Evolutionary conservation across 2,329 filamentous ascomycete genomes (phyloP).

Genomic region (Phialemonium atrogriseum): DNA sequence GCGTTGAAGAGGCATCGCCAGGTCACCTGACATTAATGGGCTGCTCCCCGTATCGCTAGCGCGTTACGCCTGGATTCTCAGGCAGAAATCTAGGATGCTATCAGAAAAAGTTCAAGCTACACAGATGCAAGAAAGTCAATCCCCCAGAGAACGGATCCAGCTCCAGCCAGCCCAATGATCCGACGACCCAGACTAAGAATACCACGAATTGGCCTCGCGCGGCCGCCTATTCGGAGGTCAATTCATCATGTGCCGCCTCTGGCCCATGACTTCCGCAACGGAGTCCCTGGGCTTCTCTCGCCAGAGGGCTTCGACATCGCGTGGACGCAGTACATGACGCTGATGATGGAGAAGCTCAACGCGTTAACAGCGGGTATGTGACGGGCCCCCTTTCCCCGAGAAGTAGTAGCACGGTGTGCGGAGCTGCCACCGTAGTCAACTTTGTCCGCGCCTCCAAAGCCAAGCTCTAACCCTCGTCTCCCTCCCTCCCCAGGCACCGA

Average conservation of each 20-base stretch:
- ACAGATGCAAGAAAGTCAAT: background rate
- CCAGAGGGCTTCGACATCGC: conserved; percentile 62
- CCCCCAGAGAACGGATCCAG: background rate
- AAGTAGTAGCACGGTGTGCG: no score
- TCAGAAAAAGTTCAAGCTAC: conserved; percentile 5
- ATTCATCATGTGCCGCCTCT: conserved; percentile 21
- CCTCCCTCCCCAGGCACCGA: conserved; percentile 44
- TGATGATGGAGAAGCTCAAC: conserved; percentile 71
- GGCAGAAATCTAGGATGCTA: no score
- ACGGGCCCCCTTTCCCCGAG: conserved; percentile 1
- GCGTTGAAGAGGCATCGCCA: no score
- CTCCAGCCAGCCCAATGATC: conserved; percentile 1
- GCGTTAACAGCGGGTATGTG: conserved; percentile 59
- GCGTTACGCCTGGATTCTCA: no score
- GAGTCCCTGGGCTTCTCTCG: conserved; percentile 64
- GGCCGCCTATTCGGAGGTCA: conserved; percentile 25
- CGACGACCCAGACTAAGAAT: conserved; percentile 3
- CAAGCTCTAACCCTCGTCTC: conserved; percentile 3
- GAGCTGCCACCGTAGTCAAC: no score
- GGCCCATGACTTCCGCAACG: conserved; percentile 35
- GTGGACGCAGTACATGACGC: conserved; percentile 74
- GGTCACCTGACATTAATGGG: no score
- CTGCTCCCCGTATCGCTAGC: no score
- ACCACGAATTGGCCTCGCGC: conserved; percentile 2
- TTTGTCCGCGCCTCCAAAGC: no score